Evolutionary conservation across 495 filamentous ascomycete genomes (phyloP), one percentile per base, ranked within the genome.

Genomic region (Penicillium daleae): DNA sequence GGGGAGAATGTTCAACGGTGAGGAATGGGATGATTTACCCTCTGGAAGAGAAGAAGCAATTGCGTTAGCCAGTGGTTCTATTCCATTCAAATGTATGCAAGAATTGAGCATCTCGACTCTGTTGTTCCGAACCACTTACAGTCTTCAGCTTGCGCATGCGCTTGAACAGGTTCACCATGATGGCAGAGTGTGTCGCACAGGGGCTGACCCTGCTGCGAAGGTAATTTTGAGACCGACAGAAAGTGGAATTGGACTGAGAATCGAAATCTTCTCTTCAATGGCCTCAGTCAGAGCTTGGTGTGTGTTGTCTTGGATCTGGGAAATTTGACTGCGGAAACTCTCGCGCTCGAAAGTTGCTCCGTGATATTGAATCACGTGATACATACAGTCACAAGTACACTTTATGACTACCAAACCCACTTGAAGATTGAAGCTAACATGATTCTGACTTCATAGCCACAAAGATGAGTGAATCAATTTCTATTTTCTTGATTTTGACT

Each of bases 71-170:
- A 42, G 29, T 56, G 26, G 53, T 54, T 31, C 22, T 61, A 33
- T 27, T 19, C 19, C 32, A 21, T 64, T 60, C 59, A 42, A 37
- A 52, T 2, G 22, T 48, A 12, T 42, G 21, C 40, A 62, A 24
- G 22, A 8, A 31, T 35, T 17, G n/a, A 22, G 49, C 29, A 55
- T n/a, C n/a, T 17, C 17, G 6, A 42, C 33, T 7, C 53, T 35
- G 35, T 21, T 31, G 37, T 35, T 29, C 50, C 50, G 40, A 50
- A 52, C 62, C 49, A 29, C 89, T 80, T 83, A 96, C 92, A 72
- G 83, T 79, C 77, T 85, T 86, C 76, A 97, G 79, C 79, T 87
- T 89, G 71, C 87, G 82, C 86, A 92, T 90, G 56, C 93, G 91
- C 75, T 85, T 86, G 72, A 87, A 78, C 66, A 94, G 74, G 73